phyloP scores from a whole-genome alignment of 108 stramenopile genomes.

The Cyclotella cryptica region DNA sequence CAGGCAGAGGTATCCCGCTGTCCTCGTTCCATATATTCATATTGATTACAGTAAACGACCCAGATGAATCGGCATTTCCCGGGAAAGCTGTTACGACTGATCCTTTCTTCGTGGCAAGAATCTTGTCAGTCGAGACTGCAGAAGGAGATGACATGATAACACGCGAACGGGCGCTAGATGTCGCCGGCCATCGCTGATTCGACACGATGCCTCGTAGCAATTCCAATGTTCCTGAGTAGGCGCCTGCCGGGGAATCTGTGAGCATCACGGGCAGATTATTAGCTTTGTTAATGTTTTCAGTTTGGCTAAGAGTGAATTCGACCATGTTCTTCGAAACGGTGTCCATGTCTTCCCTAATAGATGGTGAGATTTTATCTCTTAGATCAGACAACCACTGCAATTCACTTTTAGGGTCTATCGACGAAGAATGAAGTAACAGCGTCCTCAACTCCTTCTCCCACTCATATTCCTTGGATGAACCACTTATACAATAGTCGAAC shows the following conservation, averaged over 20 bases:
- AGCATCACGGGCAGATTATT: slow-evolving; percentile 7
- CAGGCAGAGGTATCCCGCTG: slow-evolving; percentile 48
- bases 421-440: slow-evolving; percentile 9
- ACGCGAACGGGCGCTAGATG: slow-evolving; percentile 66
- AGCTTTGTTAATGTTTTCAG: neutral
- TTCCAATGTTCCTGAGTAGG: slow-evolving; percentile 29
- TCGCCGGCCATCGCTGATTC: slow-evolving; percentile 67
- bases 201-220: slow-evolving; percentile 54
- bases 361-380: slow-evolving; percentile 31
- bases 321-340: neutral
- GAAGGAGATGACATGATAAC: slow-evolving; percentile 55
- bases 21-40: slow-evolving; percentile 34
- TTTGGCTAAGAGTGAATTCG: neutral
- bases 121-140: slow-evolving; percentile 27
- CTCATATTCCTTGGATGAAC: slow-evolving; percentile 19
- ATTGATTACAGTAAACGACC: slow-evolving; percentile 81
- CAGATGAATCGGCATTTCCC: slow-evolving; percentile 39
- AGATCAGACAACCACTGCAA: slow-evolving; percentile 55
- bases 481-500: slow-evolving; percentile 21
- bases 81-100: slow-evolving; percentile 29
- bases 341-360: slow-evolving; percentile 19
- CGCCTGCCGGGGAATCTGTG: slow-evolving; percentile 26
- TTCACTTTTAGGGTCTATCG: slow-evolving; percentile 14
- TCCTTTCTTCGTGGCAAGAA: slow-evolving; percentile 36
- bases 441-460: slow-evolving; percentile 38